phyloP scores from a whole-genome alignment of 2,329 filamentous ascomycete species.

The Tolypocladium guangdongense region DNA sequence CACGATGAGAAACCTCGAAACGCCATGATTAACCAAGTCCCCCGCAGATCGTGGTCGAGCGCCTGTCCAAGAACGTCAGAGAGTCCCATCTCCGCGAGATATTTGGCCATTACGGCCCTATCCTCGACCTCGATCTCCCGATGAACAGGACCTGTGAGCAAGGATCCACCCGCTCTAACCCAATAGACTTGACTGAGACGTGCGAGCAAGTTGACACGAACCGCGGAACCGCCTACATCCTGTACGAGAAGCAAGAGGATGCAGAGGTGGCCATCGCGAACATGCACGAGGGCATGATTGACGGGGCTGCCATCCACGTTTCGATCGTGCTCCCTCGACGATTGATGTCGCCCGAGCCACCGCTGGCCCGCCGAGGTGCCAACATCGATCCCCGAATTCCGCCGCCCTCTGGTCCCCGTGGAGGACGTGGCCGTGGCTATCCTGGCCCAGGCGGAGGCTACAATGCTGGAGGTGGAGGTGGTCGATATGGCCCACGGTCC shows the following conservation, averaged over 20 bases:
- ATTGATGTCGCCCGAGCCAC: constrained; percentile 72
- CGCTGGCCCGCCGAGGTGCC: constrained; percentile 52
- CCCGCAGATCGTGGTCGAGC: constrained; percentile 81
- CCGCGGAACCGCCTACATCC: constrained; percentile 85
- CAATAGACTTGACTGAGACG: not conserved
- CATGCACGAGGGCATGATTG: constrained; percentile 96
- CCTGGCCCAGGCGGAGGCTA: constrained; percentile 13
- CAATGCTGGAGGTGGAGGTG: constrained; percentile 22
- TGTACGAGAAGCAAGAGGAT: constrained; percentile 65
- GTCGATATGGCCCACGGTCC: constrained; percentile 30
- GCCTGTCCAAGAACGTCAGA: constrained; percentile 89
- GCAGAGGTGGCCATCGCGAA: constrained; percentile 85
- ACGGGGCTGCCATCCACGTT: constrained; percentile 73
- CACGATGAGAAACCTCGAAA: too few relatives aligned
- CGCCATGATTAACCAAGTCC: not conserved
- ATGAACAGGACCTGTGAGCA: constrained; percentile 72
- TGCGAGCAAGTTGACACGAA: constrained; percentile 63
- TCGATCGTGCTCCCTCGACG: constrained; percentile 79
- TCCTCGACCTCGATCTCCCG: constrained; percentile 80
- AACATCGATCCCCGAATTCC: constrained; percentile 41
- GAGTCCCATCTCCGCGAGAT: constrained; percentile 84
- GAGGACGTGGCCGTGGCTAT: constrained; percentile 18
- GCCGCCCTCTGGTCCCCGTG: constrained; percentile 18
- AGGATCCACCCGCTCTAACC: not conserved
- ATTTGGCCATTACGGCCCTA: constrained; percentile 77